Conservation (phyloP, 768 basidiomycete species). For the Hortiboletus flavorubellus region DNA sequence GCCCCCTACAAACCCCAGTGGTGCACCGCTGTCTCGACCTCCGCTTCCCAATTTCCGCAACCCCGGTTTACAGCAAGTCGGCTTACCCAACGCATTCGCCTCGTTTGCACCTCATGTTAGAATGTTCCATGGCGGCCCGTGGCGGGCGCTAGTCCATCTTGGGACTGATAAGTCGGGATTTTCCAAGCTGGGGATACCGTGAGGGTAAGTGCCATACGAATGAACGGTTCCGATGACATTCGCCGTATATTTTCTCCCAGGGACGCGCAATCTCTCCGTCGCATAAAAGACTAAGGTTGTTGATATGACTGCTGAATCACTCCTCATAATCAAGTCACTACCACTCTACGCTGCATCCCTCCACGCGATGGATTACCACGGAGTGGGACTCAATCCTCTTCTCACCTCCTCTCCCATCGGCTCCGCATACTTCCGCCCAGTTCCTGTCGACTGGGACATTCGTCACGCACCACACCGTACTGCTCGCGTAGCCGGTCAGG, state of each 20-base stretch:
- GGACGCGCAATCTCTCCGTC: neutral
- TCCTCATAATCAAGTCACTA: neutral
- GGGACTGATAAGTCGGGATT: neutral
- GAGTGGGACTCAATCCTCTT: conserved; percentile 15
- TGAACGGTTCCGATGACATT: conserved; percentile 6
- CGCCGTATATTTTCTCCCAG: neutral
- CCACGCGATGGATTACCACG: conserved; percentile 15
- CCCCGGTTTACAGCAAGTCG: conserved; percentile 22
- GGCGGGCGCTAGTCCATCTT: conserved; percentile 11
- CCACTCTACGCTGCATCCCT: conserved; percentile 1
- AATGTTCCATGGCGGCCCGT: conserved; percentile 8
- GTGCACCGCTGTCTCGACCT: neutral
- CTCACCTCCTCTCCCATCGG: conserved; percentile 14
- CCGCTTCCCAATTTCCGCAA: neutral
- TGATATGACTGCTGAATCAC: neutral
- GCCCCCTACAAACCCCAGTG: neutral
- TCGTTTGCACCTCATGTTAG: conserved; percentile 3
- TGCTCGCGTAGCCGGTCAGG: conserved; percentile 13
- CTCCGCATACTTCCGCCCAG: conserved; percentile 5
- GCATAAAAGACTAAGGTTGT: conserved; percentile 16
- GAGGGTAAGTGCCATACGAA: conserved; percentile 17
- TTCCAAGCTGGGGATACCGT: neutral
- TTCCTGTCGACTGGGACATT: conserved; percentile 48
- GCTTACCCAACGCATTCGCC: neutral
- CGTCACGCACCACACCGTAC: conserved; percentile 37